Evolutionary conservation across 441 rosid genomes (phyloP), one percentile per base, ranked within the genome.

Genomic region (Isatis lusitanica): DNA sequence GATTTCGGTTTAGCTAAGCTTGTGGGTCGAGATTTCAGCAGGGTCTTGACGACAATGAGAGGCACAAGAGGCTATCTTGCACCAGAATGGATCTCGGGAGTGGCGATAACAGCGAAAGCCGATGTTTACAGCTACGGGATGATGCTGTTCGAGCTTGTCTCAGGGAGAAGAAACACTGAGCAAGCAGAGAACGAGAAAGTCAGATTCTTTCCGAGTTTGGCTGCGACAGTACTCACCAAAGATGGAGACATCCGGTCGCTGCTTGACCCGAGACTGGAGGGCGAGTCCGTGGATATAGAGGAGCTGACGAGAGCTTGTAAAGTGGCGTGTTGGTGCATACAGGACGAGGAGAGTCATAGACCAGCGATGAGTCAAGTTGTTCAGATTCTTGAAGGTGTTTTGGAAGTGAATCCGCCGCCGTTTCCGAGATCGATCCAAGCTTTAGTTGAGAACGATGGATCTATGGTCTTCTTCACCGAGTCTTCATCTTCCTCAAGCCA

Each of bases 91-190:
- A 82, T 92, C 46, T 90, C 90, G 0, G 93, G 96, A 17, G 90
- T 88, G 9, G 89, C 94, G 12, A 80, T 89, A 53, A 89, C 91
- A 6, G 82, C 87, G 9, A 90, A 90, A 74, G 91, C 92, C 0
- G 93, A 90, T 67, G 95, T 93, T 36, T 93, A 89, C 62, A 93
- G 97, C 80, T 89, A 82, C 9, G 97, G 98, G 15, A 90, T 93
- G 95, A 84, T 86, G 93, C 78, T 93, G 12, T 86, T 93, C 3
- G 98, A 90, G 77, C 10, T 89, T 65, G 81, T 86, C 39, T 87
- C 89, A 0, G 93, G 96, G 61, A 83, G 81, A 77, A 85, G 98
- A 77, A 85, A 92, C 87, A 76, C 84, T 0, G 85, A 85, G 75
- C 84, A 76, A 55, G 69, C 74, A 21, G 85, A 75, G 42, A 80